phyloP scores from a whole-genome alignment of 2,329 filamentous ascomycete species.

The Alternaria solani region DNA sequence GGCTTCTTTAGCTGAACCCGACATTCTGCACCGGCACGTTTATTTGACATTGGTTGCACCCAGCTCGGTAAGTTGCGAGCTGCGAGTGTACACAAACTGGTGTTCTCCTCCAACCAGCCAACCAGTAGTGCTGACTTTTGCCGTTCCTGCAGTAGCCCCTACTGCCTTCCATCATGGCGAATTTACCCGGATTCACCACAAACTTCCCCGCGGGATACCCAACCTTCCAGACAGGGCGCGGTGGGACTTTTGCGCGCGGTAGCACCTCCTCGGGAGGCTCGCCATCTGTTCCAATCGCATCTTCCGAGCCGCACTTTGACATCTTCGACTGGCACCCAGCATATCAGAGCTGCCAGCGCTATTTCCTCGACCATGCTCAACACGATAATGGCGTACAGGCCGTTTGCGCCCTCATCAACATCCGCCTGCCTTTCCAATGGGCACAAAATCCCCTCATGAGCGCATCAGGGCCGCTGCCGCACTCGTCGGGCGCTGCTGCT shows the following conservation, averaged over 20 bases:
- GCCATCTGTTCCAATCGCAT: constrained; percentile 29
- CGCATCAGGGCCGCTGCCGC: constrained; percentile 45
- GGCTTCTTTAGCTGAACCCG: constrained; percentile 5
- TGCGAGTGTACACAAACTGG: constrained; percentile 22
- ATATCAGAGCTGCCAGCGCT: constrained; percentile 87
- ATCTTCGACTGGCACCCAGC: constrained; percentile 93
- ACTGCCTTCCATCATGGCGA: constrained; percentile 32
- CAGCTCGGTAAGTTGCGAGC: constrained; percentile 32
- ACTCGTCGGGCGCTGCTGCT: constrained; percentile 41
- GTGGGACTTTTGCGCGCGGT: constrained; percentile 37
- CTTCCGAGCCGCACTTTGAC: constrained; percentile 64
- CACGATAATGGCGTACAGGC: constrained; percentile 84
- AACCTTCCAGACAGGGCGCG: constrained; percentile 34
- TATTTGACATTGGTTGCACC: constrained; percentile 18
- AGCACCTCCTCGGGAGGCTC: constrained; percentile 37
- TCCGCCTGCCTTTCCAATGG: constrained; percentile 86
- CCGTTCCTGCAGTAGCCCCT: constrained; percentile 41
- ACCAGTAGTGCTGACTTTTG: constrained; percentile 27
- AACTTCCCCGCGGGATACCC: constrained; percentile 47
- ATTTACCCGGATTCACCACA: constrained; percentile 40
- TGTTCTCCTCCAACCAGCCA: constrained; percentile 26
- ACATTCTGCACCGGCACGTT: constrained; percentile 9
- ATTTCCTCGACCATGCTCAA: constrained; percentile 92
- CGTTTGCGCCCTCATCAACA: constrained; percentile 89
- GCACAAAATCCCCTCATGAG: constrained; percentile 58